Evolutionary conservation across 1,139 yeast genomes (phyloP).

Genomic region (Kodamaea derodonti): DNA sequence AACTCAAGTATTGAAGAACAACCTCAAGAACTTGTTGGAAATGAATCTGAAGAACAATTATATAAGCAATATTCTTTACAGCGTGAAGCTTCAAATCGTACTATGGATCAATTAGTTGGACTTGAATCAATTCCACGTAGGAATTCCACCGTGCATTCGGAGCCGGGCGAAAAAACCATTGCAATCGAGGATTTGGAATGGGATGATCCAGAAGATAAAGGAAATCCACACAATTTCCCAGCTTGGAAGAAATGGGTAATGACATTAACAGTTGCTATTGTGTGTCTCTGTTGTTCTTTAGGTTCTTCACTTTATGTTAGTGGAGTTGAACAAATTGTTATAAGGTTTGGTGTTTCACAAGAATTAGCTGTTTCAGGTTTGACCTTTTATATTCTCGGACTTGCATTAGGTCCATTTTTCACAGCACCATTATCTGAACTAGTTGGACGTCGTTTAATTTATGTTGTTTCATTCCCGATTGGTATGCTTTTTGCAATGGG

Average conservation of each 20-base stretch:
- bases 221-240: constrained; percentile 67
- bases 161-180: constrained; percentile 16
- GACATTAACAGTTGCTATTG: constrained; percentile 58
- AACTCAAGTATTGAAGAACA: constrained; percentile 2
- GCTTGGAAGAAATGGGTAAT: constrained; percentile 57
- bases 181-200: constrained; percentile 50
- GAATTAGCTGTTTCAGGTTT: constrained; percentile 64
- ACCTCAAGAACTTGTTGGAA: constrained; percentile 1
- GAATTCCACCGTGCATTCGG: neutral
- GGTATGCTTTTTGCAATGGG: constrained; percentile 78
- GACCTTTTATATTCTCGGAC: constrained; percentile 66
- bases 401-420: constrained; percentile 67
- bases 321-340: constrained; percentile 52
- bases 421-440: constrained; percentile 78
- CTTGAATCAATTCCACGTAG: constrained; percentile 7
- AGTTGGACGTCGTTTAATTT: constrained; percentile 67
- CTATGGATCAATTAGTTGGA: constrained; percentile 12
- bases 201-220: constrained; percentile 60
- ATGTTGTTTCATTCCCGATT: constrained; percentile 55
- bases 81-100: constrained; percentile 15
- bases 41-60: constrained; percentile 15
- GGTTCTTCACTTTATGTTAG: constrained; percentile 69
- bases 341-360: constrained; percentile 46
- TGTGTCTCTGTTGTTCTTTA: constrained; percentile 65
- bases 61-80: constrained; percentile 20